Base-by-base conservation (phyloP, 1,284 basidiomycete species). In the Leccinum ponderosum region DNA sequence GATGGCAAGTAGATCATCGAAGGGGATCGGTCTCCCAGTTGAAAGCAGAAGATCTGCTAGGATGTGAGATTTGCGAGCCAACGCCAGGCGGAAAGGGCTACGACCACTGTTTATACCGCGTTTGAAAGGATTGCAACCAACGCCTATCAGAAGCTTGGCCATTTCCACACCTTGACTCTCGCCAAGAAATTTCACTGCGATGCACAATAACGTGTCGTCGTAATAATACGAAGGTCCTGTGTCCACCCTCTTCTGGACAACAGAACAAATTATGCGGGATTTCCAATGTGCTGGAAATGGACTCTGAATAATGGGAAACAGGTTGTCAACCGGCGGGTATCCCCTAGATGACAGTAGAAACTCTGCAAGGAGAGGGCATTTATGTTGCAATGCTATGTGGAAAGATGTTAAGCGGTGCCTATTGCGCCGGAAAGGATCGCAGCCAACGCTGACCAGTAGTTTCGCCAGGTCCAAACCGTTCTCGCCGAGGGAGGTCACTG, bases 21-120 rank as follows among this genome's bases (percentile, higher is more conserved):
- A 6, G 33, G 51, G 51, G 42, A 5, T 1, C 1, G 4, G 35
- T 9, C 6, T 29, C 20, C 1, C 20, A 2, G 17, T 33, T 6
- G 48, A 60, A 6, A 60, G 39, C 7, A 60, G 25, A 53, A 11
- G 33, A n/a, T 60, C 42, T 4, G 31, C 58, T 6, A 60, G 2
- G 3, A 6, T 3, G 5, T 12, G 22, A 5, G 11, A 44, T 1
- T 31, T 15, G 12, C 17, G 14, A 12, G 15, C n/a, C n/a, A 61
- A 27, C 7, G 48, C 53, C 3, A 31, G 0, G 37, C 42, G 5
- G 15, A 62, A 20, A 3, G 37, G 17, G 2, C 29, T 33, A n/a
- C 42, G 22, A 8, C 47, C 47, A 4, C 29, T 29, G 29, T 20
- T 7, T 27, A 4, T 2, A 20, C 5, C 6, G 3, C 6, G 3